Evolutionary conservation across 2,329 filamentous ascomycete genomes (phyloP).

Genomic region (Aspergillus uvarum): DNA sequence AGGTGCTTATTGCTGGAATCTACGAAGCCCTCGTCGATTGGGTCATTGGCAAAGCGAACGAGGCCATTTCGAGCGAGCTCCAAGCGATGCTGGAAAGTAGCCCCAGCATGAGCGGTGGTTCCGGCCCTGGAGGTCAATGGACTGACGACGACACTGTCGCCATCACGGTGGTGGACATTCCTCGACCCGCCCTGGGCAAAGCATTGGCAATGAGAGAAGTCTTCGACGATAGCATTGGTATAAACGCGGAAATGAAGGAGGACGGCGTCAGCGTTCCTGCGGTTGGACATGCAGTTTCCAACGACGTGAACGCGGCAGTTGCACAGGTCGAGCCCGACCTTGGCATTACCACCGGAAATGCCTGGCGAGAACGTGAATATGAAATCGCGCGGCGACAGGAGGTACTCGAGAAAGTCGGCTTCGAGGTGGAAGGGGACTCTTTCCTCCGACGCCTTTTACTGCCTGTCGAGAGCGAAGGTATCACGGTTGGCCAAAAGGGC

Average conservation of each 20-base stretch:
- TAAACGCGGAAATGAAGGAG: conserved; percentile 96
- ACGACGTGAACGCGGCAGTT: conserved; percentile 83
- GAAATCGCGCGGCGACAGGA: conserved; percentile 78
- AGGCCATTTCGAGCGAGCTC: conserved; percentile 76
- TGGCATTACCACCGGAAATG: conserved; percentile 67
- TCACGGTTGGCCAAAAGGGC: conserved; percentile 73
- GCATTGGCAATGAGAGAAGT: conserved; percentile 85
- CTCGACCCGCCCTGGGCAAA: conserved; percentile 76
- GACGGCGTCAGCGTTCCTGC: conserved; percentile 78
- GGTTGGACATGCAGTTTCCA: conserved; percentile 76
- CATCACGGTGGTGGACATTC: conserved; percentile 84
- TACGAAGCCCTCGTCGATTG: conserved; percentile 96
- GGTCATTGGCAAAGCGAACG: conserved; percentile 86
- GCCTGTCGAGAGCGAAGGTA: conserved; percentile 73
- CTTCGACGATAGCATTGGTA: conserved; percentile 88
- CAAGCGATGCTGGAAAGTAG: conserved; percentile 63
- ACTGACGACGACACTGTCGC: conserved; percentile 78
- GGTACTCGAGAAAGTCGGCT: conserved; percentile 80
- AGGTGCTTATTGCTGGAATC: conserved; percentile 76
- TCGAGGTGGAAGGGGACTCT: conserved; percentile 76
- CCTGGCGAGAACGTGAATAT: conserved; percentile 71
- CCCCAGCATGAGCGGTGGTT: conserved; percentile 60
- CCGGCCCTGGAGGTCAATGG: conserved; percentile 61
- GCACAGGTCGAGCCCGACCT: conserved; percentile 74
- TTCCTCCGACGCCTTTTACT: conserved; percentile 82